Conservation (phyloP, 148 eudicot species). For the Camellia granthamiana region DNA sequence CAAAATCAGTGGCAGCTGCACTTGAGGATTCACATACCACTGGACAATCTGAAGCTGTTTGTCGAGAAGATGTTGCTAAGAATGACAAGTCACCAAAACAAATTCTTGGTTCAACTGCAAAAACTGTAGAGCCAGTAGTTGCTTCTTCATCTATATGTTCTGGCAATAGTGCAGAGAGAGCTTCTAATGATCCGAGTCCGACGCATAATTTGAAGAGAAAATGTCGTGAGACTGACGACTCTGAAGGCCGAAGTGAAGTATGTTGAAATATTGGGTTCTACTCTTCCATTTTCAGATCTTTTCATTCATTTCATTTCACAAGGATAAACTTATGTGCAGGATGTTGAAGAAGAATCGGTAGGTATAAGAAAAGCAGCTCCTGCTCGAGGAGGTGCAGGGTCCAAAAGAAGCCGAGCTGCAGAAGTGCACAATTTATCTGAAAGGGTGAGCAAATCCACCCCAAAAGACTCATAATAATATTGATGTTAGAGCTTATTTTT, state of each 20-base stretch:
- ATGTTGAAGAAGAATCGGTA: slow-evolving; percentile 82
- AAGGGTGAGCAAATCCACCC: slow-evolving; percentile 53
- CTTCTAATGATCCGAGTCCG: slow-evolving; percentile 56
- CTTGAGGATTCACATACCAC: slow-evolving; percentile 26
- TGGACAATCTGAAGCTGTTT: slow-evolving; percentile 23
- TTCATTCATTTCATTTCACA: not conserved
- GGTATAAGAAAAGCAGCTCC: slow-evolving; percentile 50
- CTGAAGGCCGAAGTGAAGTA: slow-evolving; percentile 83
- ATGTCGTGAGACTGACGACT: slow-evolving; percentile 62
- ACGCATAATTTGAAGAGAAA: slow-evolving; percentile 59
- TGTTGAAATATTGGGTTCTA: slow-evolving; percentile 5
- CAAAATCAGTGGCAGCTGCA: slow-evolving; percentile 22
- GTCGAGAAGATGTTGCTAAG: slow-evolving; percentile 22
- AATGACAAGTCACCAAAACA: slow-evolving; percentile 22
- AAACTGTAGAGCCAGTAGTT: slow-evolving; percentile 49
- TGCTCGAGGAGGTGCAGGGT: slow-evolving; percentile 51
- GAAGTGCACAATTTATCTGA: slow-evolving; percentile 98
- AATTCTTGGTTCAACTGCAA: slow-evolving; percentile 23
- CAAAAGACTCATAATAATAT: not conserved
- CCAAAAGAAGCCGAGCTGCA: slow-evolving; percentile 98
- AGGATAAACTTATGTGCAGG: slow-evolving; percentile 43
- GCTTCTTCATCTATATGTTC: slow-evolving; percentile 90
- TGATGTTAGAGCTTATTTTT: not conserved
- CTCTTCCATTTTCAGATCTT: slow-evolving; percentile 5
- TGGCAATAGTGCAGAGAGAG: slow-evolving; percentile 72